Evolutionary conservation across 2,329 filamentous ascomycete genomes (phyloP).

Genomic region (Colletotrichum horii): DNA sequence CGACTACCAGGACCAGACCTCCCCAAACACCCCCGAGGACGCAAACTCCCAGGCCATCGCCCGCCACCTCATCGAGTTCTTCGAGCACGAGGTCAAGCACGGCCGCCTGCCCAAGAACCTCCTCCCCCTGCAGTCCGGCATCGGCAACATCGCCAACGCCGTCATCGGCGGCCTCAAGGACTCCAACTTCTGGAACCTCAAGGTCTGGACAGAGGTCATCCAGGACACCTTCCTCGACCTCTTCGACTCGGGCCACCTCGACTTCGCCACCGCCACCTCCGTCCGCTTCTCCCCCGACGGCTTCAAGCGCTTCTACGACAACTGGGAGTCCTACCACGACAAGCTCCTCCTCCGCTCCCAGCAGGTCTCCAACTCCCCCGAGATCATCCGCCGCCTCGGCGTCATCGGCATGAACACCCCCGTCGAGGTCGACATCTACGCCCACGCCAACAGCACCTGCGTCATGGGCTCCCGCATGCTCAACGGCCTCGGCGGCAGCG

Average conservation of each 20-base stretch:
- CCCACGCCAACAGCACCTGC: constrained; percentile 88
- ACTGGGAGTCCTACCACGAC: constrained; percentile 79
- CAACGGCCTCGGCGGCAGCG: constrained; percentile 82
- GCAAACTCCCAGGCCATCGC: constrained; percentile 76
- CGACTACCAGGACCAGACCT: constrained; percentile 78
- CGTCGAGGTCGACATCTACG: constrained; percentile 93
- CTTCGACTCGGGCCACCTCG: constrained; percentile 85
- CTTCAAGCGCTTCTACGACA: constrained; percentile 88
- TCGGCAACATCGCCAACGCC: constrained; percentile 92
- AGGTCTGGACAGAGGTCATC: constrained; percentile 92
- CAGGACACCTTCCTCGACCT: constrained; percentile 94
- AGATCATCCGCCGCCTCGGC: constrained; percentile 86
- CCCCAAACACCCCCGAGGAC: constrained; percentile 79
- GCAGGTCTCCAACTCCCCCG: constrained; percentile 86
- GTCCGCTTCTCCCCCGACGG: constrained; percentile 91
- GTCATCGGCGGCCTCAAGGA: constrained; percentile 83
- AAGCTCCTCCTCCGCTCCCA: constrained; percentile 89
- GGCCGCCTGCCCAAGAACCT: constrained; percentile 80
- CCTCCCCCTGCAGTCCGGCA: constrained; percentile 83
- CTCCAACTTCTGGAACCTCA: constrained; percentile 85
- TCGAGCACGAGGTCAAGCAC: constrained; percentile 83
- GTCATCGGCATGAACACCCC: constrained; percentile 96
- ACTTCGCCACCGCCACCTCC: constrained; percentile 89
- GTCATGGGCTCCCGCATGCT: constrained; percentile 90
- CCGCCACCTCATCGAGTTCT: constrained; percentile 77